A percentile compares a stretch with the other conserved stretches of the same genome.
Conservation (phyloP, 2,329 filamentous ascomycete genomes). For the Teratosphaeriaceae sp. region DNA sequence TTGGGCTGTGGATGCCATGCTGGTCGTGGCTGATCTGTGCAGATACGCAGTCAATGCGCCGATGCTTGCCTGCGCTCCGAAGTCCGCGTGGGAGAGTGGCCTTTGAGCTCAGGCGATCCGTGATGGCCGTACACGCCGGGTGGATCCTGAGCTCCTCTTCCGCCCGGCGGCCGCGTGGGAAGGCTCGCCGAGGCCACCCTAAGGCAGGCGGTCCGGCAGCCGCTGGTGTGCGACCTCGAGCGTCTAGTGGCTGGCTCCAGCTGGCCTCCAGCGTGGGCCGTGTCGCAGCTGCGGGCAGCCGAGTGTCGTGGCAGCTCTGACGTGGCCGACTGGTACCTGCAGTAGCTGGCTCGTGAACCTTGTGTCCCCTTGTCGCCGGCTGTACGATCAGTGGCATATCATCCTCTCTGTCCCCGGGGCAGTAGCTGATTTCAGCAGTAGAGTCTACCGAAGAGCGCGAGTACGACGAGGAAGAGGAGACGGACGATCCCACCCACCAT, state of each 20-base stretch:
- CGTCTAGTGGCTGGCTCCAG: neutral
- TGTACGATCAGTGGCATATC: too few species aligned
- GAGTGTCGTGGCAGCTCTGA: conserved; percentile 10
- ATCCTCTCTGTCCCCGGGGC: too few species aligned
- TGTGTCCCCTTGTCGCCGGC: neutral
- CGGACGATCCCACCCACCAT: too few species aligned
- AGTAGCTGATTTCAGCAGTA: too few species aligned
- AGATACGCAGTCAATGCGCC: too few species aligned
- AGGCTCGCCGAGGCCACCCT: neutral
- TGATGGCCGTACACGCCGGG: neutral
- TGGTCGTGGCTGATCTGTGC: neutral
- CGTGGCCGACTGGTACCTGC: conserved; percentile 13
- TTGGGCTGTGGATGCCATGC: conserved; percentile 11
- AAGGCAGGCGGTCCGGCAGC: conserved; percentile 2
- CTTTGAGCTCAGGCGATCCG: neutral
- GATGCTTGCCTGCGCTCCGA: neutral
- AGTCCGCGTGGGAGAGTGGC: neutral
- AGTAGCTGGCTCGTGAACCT: conserved; percentile 5
- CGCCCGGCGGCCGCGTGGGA: neutral
- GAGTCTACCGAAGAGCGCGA: too few species aligned
- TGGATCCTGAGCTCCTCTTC: conserved; percentile 1
- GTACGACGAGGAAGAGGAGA: too few species aligned
- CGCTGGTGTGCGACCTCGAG: conserved; percentile 1
- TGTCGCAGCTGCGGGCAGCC: conserved; percentile 3
- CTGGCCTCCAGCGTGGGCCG: conserved; percentile 3